Evolutionary conservation across 257 asterid genomes (phyloP).

Genomic region (Nicotiana attenuata): DNA sequence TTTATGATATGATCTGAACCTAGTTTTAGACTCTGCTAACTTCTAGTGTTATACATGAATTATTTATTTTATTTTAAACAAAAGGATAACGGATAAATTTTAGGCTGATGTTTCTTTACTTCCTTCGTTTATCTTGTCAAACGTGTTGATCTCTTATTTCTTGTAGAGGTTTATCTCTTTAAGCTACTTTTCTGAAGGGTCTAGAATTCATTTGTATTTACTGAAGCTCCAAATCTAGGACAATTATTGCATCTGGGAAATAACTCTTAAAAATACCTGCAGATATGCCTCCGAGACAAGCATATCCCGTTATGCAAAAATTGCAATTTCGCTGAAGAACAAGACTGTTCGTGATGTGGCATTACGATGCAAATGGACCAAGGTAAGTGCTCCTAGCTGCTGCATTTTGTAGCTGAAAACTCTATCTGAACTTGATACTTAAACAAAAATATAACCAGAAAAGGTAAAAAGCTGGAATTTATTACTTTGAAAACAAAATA

Average conservation of each 20-base stretch:
- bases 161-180: background rate
- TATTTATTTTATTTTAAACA: too few relatives aligned
- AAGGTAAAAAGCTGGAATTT: background rate
- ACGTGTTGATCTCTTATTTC: background rate
- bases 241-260: background rate
- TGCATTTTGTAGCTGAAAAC: background rate
- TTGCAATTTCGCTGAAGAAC: constrained; percentile 62
- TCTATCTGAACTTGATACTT: background rate
- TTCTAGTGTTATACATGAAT: background rate
- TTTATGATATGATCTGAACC: background rate
- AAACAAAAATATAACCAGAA: background rate
- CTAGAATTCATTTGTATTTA: background rate
- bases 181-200: background rate
- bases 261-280: constrained; percentile 19
- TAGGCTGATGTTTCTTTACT: background rate
- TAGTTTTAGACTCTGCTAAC: background rate
- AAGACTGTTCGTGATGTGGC: constrained; percentile 98
- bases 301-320: constrained; percentile 79
- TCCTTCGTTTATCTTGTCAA: background rate
- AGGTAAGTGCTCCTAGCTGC: constrained; percentile 41
- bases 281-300: constrained; percentile 77
- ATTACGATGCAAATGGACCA: constrained; percentile 93
- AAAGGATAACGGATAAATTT: background rate
- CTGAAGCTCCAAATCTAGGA: background rate
- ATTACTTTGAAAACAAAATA: background rate